phyloP scores from a whole-genome alignment of 768 basidiomycete genomes.

The Rhodotorula kratochvilovae region DNA sequence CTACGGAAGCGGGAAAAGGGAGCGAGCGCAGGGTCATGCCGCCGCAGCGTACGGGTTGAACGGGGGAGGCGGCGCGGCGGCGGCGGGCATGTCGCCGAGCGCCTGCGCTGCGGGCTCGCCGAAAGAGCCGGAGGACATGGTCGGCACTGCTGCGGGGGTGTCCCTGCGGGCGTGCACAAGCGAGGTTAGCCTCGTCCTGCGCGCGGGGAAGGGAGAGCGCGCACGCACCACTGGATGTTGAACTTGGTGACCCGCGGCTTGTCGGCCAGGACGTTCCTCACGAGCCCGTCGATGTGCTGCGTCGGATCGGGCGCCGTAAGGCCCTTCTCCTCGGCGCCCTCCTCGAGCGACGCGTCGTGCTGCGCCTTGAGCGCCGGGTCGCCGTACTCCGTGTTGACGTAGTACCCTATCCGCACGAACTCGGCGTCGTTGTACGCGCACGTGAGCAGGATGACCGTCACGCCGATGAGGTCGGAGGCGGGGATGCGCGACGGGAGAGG shows the following conservation, averaged over 20 bases:
- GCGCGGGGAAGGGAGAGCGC: too few species aligned
- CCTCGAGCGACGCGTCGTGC: conserved; percentile 31
- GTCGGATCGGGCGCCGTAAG: conserved; percentile 54
- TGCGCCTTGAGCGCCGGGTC: conserved; percentile 84
- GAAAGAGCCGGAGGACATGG: background rate
- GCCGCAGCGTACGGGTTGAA: conserved; percentile 8
- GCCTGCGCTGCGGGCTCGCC: background rate
- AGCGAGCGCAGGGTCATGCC: background rate
- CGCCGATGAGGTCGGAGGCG: conserved; percentile 82
- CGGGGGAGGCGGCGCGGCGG: background rate
- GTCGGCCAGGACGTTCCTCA: conserved; percentile 74
- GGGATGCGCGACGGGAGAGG: conserved; percentile 83
- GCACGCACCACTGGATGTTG: conserved; percentile 47
- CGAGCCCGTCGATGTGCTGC: conserved; percentile 60
- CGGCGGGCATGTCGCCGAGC: background rate
- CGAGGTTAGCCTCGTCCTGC: background rate
- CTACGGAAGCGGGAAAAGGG: background rate
- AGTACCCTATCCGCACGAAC: conserved; percentile 98
- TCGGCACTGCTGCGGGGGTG: background rate
- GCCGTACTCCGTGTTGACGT: conserved; percentile 98
- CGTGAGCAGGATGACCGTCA: conserved; percentile 93
- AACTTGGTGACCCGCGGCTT: conserved; percentile 88
- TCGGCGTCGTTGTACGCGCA: conserved; percentile 95
- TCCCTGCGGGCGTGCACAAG: background rate
- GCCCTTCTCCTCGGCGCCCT: conserved; percentile 51